Evolutionary conservation across 2,329 filamentous ascomycete species (phyloP), one percentile per base, ranked within the genome.

Genomic region (Talaromyces sp.): DNA sequence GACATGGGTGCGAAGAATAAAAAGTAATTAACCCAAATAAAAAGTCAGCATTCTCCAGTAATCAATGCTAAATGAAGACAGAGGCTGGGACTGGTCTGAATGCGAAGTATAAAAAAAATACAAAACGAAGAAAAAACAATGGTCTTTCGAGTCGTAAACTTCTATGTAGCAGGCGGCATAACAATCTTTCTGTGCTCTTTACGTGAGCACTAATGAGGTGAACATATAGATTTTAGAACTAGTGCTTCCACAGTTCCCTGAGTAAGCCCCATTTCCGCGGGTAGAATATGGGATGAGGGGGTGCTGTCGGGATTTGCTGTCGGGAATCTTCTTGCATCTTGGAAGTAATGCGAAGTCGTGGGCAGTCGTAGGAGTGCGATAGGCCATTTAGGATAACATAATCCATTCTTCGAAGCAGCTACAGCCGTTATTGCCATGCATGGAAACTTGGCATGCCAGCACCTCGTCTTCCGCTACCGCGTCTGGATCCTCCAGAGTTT

Each of bases 391-490:
- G 36, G 36, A 40, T 14, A 40, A 14, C 14, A 40, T 40, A 8
- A 23, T 40, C 34, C 33, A 16, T 36, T 36, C 36, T n/a, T 40
- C 36, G 8, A n/a, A 16, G 44, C 44, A 23, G n/a, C 27, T 3
- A 28, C 9, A 53, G 18, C 2, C 12, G 51, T 68, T 64, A 75
- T 33, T 70, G 68, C 74, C 74, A 76, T 36, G 64, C 56, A 57
- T 74, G 70, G 61, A 73, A 76, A 53, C 69, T 67, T 27, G 73
- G 67, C 34, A 72, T 68, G 14, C 72, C 74, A 54, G 67, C 65
- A 60, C 70, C 71, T 51, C 75, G 72, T 63, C 73, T 68, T 34
- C 71, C 72, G 64, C 72, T 76, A 7, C 73, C 74, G 53, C 74
- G 72, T 52, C 75, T 66, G 3, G 72, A 75, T 34, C 68, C 69